Evolutionary conservation across 768 basidiomycete species (phyloP), one percentile per base, ranked within the genome.

Genomic region (Dacryopinax primogenitus): DNA sequence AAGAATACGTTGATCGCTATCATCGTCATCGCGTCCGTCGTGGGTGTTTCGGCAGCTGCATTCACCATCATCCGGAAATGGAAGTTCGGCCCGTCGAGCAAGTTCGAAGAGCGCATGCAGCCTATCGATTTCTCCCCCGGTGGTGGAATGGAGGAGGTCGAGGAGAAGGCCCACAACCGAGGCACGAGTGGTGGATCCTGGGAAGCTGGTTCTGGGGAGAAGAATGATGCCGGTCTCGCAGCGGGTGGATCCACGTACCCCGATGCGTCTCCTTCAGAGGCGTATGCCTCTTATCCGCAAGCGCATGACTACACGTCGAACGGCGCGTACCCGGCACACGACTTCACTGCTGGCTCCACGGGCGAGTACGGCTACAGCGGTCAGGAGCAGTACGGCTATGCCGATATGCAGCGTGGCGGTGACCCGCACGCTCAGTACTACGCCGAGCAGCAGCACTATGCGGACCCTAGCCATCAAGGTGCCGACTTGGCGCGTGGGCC

Each of bases 51-150:
- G 63, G 81, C 82, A 65, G 84, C 92, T 69, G 78, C 87, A 68
- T 94, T 91, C 91, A 93, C 90, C 61, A 76, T 91, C 72, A 88
- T 92, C 79, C 86, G 91, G 78, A 92, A 92, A 75, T 92, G 89
- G 87, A 91, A 92, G 77, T 85, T 92, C 72, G 84, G 83, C 64
- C 84, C 87, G 65, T 92, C 90, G 33, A 80, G 83, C 71, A 81
- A 83, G 70, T 92, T 92, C 73, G 87, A 90, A 70, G 83, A 85
- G 67, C 88, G 90, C 69, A 83, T 94, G 78, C 83, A 87, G 66
- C 90, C 92, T 67, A 90, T 92, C 72, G 85, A 91, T 45, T 70
- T 68, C 32, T 61, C 33, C 12, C 63, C 65, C 3, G 64, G 62
- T 23, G 33, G 37, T 15, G 41, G 26, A 32, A 33, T 36, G 13